phyloP scores from a whole-genome alignment of 2,329 filamentous ascomycete species.

The Cercospora citrullina region DNA sequence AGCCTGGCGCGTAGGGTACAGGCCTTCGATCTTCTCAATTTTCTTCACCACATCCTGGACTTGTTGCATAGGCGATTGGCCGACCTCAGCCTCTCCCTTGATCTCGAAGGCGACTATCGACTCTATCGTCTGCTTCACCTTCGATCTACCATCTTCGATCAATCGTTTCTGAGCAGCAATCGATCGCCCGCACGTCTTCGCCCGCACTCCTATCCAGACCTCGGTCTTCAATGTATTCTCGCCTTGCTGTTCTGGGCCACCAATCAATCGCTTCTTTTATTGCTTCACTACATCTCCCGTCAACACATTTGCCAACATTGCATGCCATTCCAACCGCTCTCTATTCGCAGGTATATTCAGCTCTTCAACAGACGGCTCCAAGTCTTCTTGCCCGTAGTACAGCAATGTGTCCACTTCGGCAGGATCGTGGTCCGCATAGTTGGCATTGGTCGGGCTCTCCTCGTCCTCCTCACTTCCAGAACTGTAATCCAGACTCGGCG shows the following conservation, averaged over 20 bases:
- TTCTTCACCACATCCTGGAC: constrained; percentile 86
- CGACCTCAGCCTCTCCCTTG: constrained; percentile 86
- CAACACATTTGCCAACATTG: constrained; percentile 92
- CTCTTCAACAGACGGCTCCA: constrained; percentile 86
- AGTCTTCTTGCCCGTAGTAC: constrained; percentile 87
- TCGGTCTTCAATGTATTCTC: constrained; percentile 67
- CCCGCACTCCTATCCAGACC: constrained; percentile 84
- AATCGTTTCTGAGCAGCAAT: constrained; percentile 81
- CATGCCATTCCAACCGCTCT: constrained; percentile 94
- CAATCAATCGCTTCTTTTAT: constrained; percentile 93
- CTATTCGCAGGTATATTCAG: constrained; percentile 82
- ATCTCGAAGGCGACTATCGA: constrained; percentile 92
- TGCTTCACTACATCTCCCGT: constrained; percentile 97
- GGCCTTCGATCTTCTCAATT: constrained; percentile 82
- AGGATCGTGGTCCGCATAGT: constrained; percentile 75
- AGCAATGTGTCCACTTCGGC: constrained; percentile 92
- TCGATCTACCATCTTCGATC: constrained; percentile 77
- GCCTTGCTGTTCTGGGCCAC: constrained; percentile 71
- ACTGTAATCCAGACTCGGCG: constrained; percentile 65
- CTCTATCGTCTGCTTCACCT: constrained; percentile 74
- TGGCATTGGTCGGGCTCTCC: constrained; percentile 82
- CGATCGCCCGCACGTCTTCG: constrained; percentile 79
- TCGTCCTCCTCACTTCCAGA: constrained; percentile 84
- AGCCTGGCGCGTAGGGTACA: constrained; percentile 78
- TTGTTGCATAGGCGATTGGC: constrained; percentile 83